Evolutionary conservation across 2,329 filamentous ascomycete genomes (phyloP).

Genomic region (Fonsecaea multimorphosa): DNA sequence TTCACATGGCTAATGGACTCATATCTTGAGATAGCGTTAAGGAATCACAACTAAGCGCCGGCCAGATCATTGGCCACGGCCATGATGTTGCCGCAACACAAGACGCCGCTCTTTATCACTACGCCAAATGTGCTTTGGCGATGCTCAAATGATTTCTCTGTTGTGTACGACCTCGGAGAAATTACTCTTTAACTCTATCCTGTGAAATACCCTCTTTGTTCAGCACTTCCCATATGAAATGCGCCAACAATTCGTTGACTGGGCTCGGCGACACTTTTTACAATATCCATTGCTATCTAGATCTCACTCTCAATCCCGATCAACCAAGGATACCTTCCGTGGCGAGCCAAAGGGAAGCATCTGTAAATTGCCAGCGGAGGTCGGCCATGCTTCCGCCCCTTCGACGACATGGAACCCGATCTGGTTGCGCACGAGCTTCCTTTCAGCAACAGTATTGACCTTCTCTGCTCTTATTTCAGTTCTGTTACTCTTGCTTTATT

Average conservation of each 20-base stretch:
- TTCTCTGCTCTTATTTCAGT: background rate
- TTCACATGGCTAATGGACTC: background rate
- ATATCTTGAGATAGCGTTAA: background rate
- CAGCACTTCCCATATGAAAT: background rate
- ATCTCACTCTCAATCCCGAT: background rate
- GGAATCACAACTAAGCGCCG: slow-evolving; percentile 11
- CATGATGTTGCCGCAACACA: background rate
- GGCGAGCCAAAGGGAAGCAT: background rate
- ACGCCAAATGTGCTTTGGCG: background rate
- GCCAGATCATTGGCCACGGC: slow-evolving; percentile 4
- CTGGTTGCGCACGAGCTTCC: slow-evolving; percentile 6
- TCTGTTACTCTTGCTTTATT: slow-evolving; percentile 1
- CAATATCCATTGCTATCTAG: background rate
- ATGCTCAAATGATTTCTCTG: background rate
- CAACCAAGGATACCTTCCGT: background rate
- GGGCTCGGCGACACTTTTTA: background rate
- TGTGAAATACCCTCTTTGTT: background rate
- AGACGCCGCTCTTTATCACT: background rate
- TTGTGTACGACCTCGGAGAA: background rate
- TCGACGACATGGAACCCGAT: slow-evolving; percentile 8
- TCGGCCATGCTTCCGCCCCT: background rate
- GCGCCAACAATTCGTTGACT: background rate
- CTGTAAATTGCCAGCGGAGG: background rate
- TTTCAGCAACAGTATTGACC: background rate
- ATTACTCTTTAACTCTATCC: background rate